These are phyloP conservation scores for Tagetes patula DNA, from an alignment of 129 eudicot species.

Conservation along the genomic window DNA sequence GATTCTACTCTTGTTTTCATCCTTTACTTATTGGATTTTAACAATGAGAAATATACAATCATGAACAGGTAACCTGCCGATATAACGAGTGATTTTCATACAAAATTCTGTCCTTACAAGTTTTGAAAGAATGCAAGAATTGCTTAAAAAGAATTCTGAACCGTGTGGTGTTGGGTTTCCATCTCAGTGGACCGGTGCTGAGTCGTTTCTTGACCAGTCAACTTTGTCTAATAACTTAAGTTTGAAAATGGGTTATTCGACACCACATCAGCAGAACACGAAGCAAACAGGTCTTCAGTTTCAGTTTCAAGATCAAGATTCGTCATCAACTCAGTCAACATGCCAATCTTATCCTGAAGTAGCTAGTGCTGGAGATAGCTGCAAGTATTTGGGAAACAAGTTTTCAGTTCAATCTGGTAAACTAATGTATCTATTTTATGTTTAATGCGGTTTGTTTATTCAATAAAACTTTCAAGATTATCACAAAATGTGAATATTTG, in stretches of 20 bases:
- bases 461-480: neutral
- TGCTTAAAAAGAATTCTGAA: constrained; percentile 41
- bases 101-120: neutral
- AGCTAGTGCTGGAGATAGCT: constrained; percentile 47
- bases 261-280: constrained; percentile 34
- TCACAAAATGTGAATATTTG: neutral
- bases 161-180: constrained; percentile 32
- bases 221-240: constrained; percentile 49
- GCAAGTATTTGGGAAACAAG: constrained; percentile 33
- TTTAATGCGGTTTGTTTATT: constrained; percentile 3
- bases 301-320: constrained; percentile 61
- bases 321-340: constrained; percentile 66
- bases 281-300: constrained; percentile 47
- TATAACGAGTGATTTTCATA: constrained; percentile 15
- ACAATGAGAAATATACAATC: neutral
- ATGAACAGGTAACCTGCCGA: constrained; percentile 27
- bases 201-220: constrained; percentile 47
- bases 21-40: neutral
- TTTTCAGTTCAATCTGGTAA: constrained; percentile 39
- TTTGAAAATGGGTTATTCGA: constrained; percentile 49
- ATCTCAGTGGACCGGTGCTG: constrained; percentile 45
- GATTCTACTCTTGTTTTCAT: constrained; percentile 23
- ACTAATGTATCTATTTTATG: neutral
- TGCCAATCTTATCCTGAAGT: constrained; percentile 61
- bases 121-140: constrained; percentile 39